Evolutionary conservation across 202 grass and related monocot genomes (phyloP), one percentile per base, ranked within the genome.

Genomic region (Schoenoplectus tabernaemontani): DNA sequence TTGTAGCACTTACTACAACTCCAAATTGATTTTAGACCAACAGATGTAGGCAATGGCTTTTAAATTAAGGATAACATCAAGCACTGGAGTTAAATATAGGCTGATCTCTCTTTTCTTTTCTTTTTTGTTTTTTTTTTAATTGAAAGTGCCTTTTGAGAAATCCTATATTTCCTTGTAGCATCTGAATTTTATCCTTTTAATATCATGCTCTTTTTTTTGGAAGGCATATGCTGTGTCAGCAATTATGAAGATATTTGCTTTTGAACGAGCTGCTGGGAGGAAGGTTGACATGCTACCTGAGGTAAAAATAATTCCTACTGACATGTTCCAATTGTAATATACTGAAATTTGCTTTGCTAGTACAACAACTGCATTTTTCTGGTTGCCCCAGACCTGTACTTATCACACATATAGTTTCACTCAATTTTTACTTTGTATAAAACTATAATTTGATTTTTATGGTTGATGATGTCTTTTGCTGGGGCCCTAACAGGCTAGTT

Each of bases 231-330:
- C 96, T 20, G 88, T 96, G 75, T 99, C 92, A 22, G 92, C 92
- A 62, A 89, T 99, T 87, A 83, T 99, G 92, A 99, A 99, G 88
- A 89, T 91, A 80, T 89, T 85, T 85, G 87, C 92, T 74, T 99
- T 99, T 81, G 90, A 96, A 87, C 86, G 93, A 66, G 79, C 96
- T 82, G 85, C 82, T 58, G 96, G 92, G 84, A 87, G 90, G 83
- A 93, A 89, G 28, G 84, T 89, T 65, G 92, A 96, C 83, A 84
- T 96, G 78, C 84, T 99, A 82, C 87, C 92, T 12, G 96, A 99
- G 96, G 96, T 99, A 91, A 92, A 71, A 87, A 13, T 67, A 47
- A 58, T 39, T 47, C 47, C 57, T 3, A 63, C 30, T 0, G 1
- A 16, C 1, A 1, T 53, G 47, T 75, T 73, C 16, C 47, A 9